Base-by-base conservation (phyloP, 768 basidiomycete species). In the Suillus occidentalis region DNA sequence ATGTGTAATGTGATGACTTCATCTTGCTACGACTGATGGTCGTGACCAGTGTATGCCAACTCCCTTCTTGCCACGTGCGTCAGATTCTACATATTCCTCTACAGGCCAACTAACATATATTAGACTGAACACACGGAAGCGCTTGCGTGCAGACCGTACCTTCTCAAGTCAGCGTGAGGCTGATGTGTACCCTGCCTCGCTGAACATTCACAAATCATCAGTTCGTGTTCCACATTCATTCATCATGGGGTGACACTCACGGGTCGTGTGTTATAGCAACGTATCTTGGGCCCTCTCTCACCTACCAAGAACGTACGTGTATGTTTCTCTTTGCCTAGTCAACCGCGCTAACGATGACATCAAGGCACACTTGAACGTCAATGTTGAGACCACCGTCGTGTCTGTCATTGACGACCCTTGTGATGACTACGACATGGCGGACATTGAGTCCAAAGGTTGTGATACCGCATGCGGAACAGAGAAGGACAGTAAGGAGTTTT, bases 21-120 rank as follows among this genome's bases (percentile, higher is more conserved):
- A 0, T 7, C 37, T 22, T 39, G 6, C 31, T 13, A 40, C 6
- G 0, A 34, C 67, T 6, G 22, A 65, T 47, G 2, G 4, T 18
- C 20, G 10, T 18, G 39, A 5, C 8, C 8, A 76, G 75, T 76
- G 59, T 76, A 76, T 10, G 75, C 75, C 1, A 76, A 76, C 60
- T 76, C 77, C 10, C 68, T 76, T 6, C 76, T 76, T 4, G 75
- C 77, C 7, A 78, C 75, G 77, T 76, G 49, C 8, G 75, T 18
- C 25, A 4, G 18, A 31, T 16, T 60, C 14, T 13, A 9, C 31
- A 12, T 60, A 16, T 42, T 14, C 8, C 16, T 52, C 20, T 62
- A 0, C 22, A 13, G 2, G 31, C 37, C 31, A 62, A 12, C 53
- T 37, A 2, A 49, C 10, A 40, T 1, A 43, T 13, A 57, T n/a